phyloP scores from a whole-genome alignment of 345 rosid species.

The Melastoma malabathricum region DNA sequence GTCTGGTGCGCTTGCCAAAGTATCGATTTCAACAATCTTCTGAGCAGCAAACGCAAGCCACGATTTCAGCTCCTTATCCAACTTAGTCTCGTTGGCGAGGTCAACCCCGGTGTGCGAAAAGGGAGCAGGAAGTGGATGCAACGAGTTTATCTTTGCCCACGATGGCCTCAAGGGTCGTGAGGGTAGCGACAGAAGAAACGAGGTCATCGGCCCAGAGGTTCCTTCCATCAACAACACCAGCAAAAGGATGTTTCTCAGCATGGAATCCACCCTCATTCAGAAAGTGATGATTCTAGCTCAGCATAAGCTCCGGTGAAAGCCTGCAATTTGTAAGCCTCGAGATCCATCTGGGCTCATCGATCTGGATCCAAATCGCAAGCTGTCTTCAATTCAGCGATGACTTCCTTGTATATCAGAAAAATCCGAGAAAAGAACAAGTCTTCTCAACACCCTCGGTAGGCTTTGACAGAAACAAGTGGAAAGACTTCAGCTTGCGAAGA shows the following conservation, averaged over 20 bases:
- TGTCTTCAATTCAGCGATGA: slow-evolving; percentile 64
- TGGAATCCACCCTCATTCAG: slow-evolving; percentile 58
- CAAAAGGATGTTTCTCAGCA: slow-evolving; percentile 58
- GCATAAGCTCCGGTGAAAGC: slow-evolving; percentile 66
- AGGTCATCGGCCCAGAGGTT: slow-evolving; percentile 97
- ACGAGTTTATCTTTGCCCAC: slow-evolving; percentile 84
- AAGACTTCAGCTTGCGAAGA: slow-evolving; percentile 12
- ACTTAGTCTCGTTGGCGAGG: too few species aligned
- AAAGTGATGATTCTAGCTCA: slow-evolving; percentile 43
- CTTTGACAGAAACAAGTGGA: slow-evolving; percentile 74
- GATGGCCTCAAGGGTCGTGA: slow-evolving; percentile 48
- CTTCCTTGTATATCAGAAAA: slow-evolving; percentile 81
- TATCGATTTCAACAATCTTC: too few species aligned
- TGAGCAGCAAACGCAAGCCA: too few species aligned
- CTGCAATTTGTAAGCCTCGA: slow-evolving; percentile 56
- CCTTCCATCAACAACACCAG: slow-evolving; percentile 96
- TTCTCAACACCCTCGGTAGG: slow-evolving; percentile 88
- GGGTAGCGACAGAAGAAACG: slow-evolving; percentile 48
- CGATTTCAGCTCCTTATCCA: too few species aligned
- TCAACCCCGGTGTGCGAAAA: slow-evolving; percentile 17
- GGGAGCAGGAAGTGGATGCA: slow-evolving; percentile 90
- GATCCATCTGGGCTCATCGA: slow-evolving; percentile 86
- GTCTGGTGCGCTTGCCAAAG: too few species aligned
- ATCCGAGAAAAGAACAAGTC: slow-evolving; percentile 62
- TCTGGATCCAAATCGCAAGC: slow-evolving; percentile 89